A percentile compares a stretch with the other conserved stretches of the same genome.
These are phyloP conservation scores for Ilyonectria mors-panacis DNA, from an alignment of 2,329 filamentous ascomycete species.

Conservation along the genomic window DNA sequence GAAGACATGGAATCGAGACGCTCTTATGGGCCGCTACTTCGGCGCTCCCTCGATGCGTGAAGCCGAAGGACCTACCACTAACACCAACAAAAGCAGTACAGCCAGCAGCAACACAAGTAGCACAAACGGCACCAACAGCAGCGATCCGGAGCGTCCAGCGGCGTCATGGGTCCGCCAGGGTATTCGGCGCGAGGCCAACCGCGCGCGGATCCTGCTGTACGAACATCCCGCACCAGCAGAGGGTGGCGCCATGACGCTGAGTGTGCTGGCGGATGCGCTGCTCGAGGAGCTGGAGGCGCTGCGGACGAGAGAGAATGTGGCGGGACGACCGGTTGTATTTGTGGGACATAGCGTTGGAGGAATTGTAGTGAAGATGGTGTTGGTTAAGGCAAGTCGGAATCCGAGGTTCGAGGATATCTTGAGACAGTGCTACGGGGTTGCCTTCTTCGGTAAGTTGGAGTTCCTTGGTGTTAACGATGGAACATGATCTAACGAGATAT, in stretches of 20 bases:
- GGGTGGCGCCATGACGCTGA: conserved; percentile 60
- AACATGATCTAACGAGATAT: conserved; percentile 17
- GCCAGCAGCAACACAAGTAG: neutral
- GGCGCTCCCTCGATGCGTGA: conserved; percentile 58
- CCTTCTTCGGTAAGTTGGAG: conserved; percentile 68
- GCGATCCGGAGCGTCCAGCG: conserved; percentile 40
- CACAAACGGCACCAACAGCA: neutral
- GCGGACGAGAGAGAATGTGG: conserved; percentile 52
- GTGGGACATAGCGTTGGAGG: conserved; percentile 74
- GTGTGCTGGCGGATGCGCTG: conserved; percentile 62
- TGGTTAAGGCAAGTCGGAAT: conserved; percentile 63
- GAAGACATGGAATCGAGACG: conserved; percentile 68
- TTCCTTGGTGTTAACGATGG: accelerated
- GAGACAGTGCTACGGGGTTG: conserved; percentile 72
- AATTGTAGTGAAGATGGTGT: conserved; percentile 70
- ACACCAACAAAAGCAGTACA: conserved; percentile 1
- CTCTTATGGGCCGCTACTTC: conserved; percentile 63
- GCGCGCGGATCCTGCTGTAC: conserved; percentile 67
- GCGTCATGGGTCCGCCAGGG: conserved; percentile 69
- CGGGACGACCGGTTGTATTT: conserved; percentile 69
- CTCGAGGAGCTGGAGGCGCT: conserved; percentile 59
- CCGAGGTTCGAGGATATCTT: conserved; percentile 61
- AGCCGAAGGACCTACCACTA: conserved; percentile 46
- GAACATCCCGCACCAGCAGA: conserved; percentile 60
- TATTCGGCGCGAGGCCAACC: conserved; percentile 62